Percentiles rank a stretch among this genome's conserved stretches.
These are phyloP conservation scores for Alternaria hordeiaustralica DNA, from an alignment of 2,329 filamentous ascomycete genomes.

Conservation along the genomic window DNA sequence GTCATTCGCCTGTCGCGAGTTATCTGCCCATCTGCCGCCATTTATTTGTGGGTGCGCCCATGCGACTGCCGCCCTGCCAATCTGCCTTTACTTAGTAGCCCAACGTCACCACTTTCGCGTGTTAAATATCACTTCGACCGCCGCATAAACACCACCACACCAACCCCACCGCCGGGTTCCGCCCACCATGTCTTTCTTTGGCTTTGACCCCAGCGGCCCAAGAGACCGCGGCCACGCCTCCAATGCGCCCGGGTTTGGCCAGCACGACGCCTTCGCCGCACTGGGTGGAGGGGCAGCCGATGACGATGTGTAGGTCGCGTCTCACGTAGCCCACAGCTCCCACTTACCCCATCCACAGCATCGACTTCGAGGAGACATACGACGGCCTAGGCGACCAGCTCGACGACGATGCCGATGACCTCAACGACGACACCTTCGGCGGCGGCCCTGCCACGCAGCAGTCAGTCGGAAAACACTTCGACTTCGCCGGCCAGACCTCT, in stretches of 20 bases:
- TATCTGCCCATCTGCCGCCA: neutral
- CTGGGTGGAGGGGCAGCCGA: conserved; percentile 67
- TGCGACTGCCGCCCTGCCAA: conserved; percentile 3
- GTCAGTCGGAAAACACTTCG: conserved; percentile 86
- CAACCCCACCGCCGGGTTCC: conserved; percentile 11
- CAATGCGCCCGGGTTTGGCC: conserved; percentile 80
- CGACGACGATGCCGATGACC: conserved; percentile 88
- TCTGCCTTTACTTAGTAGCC: conserved; percentile 4
- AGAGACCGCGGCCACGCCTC: conserved; percentile 69
- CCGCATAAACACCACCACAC: conserved; percentile 2
- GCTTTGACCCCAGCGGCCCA: conserved; percentile 75
- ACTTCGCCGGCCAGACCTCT: conserved; percentile 94
- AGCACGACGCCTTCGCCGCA: conserved; percentile 87
- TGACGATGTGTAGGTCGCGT: conserved; percentile 63
- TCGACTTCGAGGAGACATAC: conserved; percentile 97
- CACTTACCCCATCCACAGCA: conserved; percentile 62
- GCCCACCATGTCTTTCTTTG: conserved; percentile 84
- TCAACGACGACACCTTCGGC: conserved; percentile 95
- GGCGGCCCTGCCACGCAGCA: conserved; percentile 56
- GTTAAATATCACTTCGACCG: conserved; percentile 8
- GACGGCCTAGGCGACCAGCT: conserved; percentile 91
- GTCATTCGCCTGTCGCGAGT: neutral
- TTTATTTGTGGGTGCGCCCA: neutral
- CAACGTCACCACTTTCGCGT: conserved; percentile 27
- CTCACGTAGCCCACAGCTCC: conserved; percentile 22